Conservation (phyloP, 305 asterid species). For the Fraxinus greggii region DNA sequence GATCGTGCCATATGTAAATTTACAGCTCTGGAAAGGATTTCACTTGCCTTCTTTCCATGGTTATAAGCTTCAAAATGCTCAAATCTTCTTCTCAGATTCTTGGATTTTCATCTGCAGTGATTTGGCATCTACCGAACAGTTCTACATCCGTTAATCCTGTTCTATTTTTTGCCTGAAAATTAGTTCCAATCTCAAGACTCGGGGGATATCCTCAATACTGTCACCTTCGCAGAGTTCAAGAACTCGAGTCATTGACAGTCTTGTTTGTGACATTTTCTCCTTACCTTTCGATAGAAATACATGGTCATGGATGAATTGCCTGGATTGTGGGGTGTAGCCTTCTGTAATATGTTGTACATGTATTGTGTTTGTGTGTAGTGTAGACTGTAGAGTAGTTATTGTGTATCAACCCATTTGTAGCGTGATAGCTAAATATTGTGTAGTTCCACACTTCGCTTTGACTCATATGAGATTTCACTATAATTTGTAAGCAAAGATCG, state of each 20-base stretch:
- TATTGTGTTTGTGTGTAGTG: neutral
- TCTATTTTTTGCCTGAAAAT: neutral
- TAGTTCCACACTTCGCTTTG: neutral
- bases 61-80: slow-evolving; percentile 59
- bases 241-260: neutral
- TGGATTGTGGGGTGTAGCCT: neutral
- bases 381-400: neutral
- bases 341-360: neutral
- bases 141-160: neutral
- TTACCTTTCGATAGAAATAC: neutral
- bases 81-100: slow-evolving; percentile 44
- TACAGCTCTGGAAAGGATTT: slow-evolving; percentile 58
- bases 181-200: neutral
- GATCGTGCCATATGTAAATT: slow-evolving; percentile 66
- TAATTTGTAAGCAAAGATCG: neutral
- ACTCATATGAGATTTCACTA: neutral
- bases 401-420: neutral
- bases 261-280: neutral
- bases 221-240: neutral
- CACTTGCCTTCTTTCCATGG: slow-evolving; percentile 63
- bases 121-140: slow-evolving; percentile 33
- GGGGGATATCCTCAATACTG: neutral
- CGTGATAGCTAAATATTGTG: neutral
- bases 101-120: slow-evolving; percentile 68
- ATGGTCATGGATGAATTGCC: neutral